phyloP scores from a whole-genome alignment of 2,329 filamentous ascomycete genomes.

The Cladophialophora exuberans region DNA sequence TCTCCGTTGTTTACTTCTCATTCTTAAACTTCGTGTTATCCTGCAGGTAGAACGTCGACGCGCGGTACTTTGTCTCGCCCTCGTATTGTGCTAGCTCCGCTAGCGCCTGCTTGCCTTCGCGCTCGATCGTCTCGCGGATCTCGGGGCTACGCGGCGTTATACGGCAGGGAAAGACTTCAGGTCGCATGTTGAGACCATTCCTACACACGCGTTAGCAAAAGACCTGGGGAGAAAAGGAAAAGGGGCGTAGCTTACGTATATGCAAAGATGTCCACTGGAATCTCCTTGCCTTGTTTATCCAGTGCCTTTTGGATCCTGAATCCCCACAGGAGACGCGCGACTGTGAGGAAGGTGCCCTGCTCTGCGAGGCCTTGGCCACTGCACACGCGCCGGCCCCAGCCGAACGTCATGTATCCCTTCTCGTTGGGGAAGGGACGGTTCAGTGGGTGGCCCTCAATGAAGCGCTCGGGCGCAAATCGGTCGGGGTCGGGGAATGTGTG shows the following conservation, averaged over 20 bases:
- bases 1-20: neutral
- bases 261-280: slow-evolving; percentile 61
- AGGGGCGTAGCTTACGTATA: slow-evolving; percentile 47
- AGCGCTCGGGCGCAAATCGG: slow-evolving; percentile 49
- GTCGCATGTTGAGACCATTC: slow-evolving; percentile 63
- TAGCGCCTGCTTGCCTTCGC: slow-evolving; percentile 58
- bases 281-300: slow-evolving; percentile 44
- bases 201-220: slow-evolving; percentile 8
- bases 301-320: slow-evolving; percentile 30
- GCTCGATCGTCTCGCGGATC: slow-evolving; percentile 55
- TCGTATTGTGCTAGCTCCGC: slow-evolving; percentile 56
- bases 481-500: slow-evolving; percentile 53
- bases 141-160: slow-evolving; percentile 55
- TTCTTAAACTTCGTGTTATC: slow-evolving; percentile 17
- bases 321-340: slow-evolving; percentile 51
- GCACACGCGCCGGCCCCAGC: slow-evolving; percentile 53
- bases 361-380: slow-evolving; percentile 38
- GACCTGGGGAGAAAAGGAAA: neutral
- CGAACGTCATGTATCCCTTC: slow-evolving; percentile 57
- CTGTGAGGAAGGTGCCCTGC: slow-evolving; percentile 54
- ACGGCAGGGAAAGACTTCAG: slow-evolving; percentile 58
- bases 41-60: slow-evolving; percentile 56
- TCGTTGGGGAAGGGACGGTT: slow-evolving; percentile 41
- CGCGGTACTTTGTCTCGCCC: slow-evolving; percentile 61
- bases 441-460: slow-evolving; percentile 30